Conservation (phyloP, 2,329 filamentous ascomycete genomes). For the Paraconiothyrium brasiliense region DNA sequence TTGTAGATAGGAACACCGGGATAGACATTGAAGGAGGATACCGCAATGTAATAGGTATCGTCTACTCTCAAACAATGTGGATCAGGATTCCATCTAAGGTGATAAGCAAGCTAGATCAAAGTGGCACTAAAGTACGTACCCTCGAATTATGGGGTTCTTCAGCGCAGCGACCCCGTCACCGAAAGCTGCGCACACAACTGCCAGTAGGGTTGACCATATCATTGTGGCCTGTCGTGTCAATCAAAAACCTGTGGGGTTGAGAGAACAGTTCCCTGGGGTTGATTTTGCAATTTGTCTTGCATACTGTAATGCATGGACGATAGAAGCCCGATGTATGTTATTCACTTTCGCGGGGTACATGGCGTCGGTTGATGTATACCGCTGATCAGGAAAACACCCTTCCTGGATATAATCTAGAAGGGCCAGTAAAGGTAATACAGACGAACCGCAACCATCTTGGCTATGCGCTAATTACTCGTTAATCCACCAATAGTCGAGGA, state of each 20-base stretch:
- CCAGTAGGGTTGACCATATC: background rate
- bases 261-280: background rate
- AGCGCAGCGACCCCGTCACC: background rate
- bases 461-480: background rate
- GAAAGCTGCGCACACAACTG: background rate
- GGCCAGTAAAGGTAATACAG: background rate
- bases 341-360: background rate
- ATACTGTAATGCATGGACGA: background rate
- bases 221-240: background rate
- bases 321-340: background rate
- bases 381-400: background rate
- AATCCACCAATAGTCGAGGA: background rate
- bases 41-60: background rate
- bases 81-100: background rate
- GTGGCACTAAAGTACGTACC: background rate
- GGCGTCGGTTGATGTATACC: conserved; percentile 1
- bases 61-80: background rate
- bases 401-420: background rate
- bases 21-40: background rate
- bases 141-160: conserved; percentile 1
- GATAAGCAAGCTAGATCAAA: background rate
- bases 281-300: background rate
- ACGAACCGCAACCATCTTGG: background rate
- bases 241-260: background rate
- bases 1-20: background rate